A percentile compares a stretch with the other conserved stretches of the same genome.
phyloP scores from a whole-genome alignment of 108 stramenopile species.

The Mayamaea pseudoterrestris region DNA sequence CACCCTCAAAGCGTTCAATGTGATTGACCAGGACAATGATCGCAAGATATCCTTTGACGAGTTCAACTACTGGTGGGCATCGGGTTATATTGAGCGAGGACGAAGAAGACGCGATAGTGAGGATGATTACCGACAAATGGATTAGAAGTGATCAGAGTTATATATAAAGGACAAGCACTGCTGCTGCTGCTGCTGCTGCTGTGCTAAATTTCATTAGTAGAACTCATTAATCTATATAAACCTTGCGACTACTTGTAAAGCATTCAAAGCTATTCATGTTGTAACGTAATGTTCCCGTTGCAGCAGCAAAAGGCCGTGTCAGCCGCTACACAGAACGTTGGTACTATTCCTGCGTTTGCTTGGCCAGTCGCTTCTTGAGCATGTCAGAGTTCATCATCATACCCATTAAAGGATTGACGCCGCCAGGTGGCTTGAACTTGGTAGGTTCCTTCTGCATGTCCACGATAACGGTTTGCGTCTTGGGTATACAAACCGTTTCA shows the following conservation, averaged over 20 bases:
- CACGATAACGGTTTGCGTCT: conserved; percentile 37
- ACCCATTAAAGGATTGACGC: conserved; percentile 11
- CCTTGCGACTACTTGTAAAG: too few species aligned
- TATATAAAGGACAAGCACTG: too few species aligned
- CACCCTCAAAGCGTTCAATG: conserved; percentile 25
- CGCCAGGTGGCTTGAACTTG: conserved; percentile 6
- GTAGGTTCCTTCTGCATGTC: conserved; percentile 41
- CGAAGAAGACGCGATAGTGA: background rate
- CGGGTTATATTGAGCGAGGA: conserved; percentile 12
- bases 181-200: too few species aligned
- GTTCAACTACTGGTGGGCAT: conserved; percentile 34
- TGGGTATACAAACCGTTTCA: conserved; percentile 82
- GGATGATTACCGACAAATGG: conserved; percentile 7
- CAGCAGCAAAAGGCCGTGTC: too few species aligned
- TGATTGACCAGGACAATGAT: conserved; percentile 22
- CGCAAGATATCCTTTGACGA: conserved; percentile 27
- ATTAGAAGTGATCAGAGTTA: background rate
- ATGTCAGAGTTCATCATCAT: conserved; percentile 12
- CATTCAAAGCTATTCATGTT: too few species aligned
- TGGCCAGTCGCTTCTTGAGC: conserved; percentile 9
- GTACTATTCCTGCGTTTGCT: background rate
- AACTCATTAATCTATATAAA: too few species aligned
- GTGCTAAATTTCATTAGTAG: too few species aligned
- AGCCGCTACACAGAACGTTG: too few species aligned
- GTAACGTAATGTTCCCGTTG: too few species aligned